Percentiles rank a stretch among this genome's conserved stretches.
Conservation (phyloP, 1,139 yeast species). For the Suhomyces guaymorum region DNA sequence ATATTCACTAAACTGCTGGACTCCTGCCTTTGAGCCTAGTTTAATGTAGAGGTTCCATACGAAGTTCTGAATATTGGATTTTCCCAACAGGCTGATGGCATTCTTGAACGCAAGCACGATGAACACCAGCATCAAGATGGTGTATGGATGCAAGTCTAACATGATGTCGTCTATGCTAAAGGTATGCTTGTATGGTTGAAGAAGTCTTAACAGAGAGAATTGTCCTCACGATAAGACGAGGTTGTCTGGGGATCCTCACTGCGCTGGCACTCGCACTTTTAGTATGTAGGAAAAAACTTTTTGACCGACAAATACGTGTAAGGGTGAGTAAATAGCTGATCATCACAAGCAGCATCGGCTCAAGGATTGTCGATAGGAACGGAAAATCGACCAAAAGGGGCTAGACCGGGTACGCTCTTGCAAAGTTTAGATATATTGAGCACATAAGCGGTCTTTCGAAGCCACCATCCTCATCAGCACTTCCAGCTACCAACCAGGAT, state of each 20-base stretch:
- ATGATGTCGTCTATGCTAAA: no score
- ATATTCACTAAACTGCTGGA: constrained; percentile 34
- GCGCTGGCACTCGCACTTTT: neutral
- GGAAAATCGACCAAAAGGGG: no score
- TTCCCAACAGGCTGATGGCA: constrained; percentile 35
- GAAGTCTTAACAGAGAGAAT: no score
- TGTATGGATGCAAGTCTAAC: constrained; percentile 34
- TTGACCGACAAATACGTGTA: constrained; percentile 9
- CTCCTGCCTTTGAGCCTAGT: constrained; percentile 35
- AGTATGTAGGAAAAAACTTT: constrained; percentile 13
- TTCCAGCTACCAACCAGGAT: no score
- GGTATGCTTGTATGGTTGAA: no score
- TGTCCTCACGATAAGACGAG: no score
- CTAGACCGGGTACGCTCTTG: no score
- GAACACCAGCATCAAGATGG: constrained; percentile 26
- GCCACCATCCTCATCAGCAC: no score
- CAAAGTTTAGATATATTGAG: no score
- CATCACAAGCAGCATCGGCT: constrained; percentile 3
- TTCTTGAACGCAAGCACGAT: constrained; percentile 35
- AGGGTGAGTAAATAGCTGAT: constrained; percentile 7
- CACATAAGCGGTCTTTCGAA: no score
- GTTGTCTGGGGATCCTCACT: no score
- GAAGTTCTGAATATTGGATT: constrained; percentile 32
- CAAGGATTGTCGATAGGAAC: no score
- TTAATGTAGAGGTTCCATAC: constrained; percentile 45